Base-by-base conservation (phyloP, 306 rosid genomes). In the Casuarina cunninghamiana region DNA sequence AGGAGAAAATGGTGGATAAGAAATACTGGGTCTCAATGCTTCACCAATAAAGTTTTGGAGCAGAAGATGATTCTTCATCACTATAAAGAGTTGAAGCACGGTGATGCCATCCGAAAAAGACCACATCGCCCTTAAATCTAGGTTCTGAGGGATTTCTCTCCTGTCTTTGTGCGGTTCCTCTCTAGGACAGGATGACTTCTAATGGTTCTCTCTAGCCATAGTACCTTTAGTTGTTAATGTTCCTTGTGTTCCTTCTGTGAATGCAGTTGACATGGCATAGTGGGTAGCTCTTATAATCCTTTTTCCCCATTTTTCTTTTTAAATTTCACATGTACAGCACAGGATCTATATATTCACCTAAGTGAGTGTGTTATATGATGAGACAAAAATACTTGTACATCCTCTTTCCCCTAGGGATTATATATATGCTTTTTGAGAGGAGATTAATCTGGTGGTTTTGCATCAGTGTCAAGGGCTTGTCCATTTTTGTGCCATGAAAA, bases 241-340 rank as follows among this genome's bases (percentile, higher is more conserved):
- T 19, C 41, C n/a, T 41, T 66, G 49, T 66, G 17, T 66, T 46
- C 58, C 81, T 42, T 71, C 41, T 73, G 76, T 80, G 76, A 53
- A 66, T 65, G 75, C 67, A 79, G 79, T 82, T 67, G 5, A 71
- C 77, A 51, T 53, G 87, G 76, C 85, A 78, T 75, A 82, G 50
- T 79, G 79, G 79, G 84, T 76, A 76, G 81, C 78, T 73, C 77
- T 77, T 86, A 84, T 79, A 77, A 53, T 77, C 76, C 72, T 66
- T 51, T 57, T 80, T 77, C 76, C 72, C 60, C 57, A 53, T 80
- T 26, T 35, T 79, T 82, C 72, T 72, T 60, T 76, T 72, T 74
- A 75, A n/a, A 5, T 45, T 75, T 79, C 83, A 78, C 86, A 60
- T 87, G 85, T 83, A 80, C 69, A 82, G 87, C 83, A 77, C 76